These are phyloP conservation scores for Dissophora ornata DNA, from an alignment of 192 early-diverging fungal genomes.

Conservation along the genomic window DNA sequence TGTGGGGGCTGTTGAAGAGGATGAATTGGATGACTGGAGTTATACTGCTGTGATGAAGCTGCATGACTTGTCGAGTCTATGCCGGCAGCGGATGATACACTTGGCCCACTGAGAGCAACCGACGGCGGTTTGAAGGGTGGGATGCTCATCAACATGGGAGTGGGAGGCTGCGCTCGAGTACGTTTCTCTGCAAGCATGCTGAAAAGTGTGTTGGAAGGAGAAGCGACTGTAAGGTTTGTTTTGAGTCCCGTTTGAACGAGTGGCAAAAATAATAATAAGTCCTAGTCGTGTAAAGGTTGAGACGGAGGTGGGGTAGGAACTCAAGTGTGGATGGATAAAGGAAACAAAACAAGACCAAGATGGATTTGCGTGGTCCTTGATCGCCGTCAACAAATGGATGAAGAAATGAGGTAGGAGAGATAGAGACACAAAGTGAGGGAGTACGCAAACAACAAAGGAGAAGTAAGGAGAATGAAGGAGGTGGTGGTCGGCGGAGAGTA, in stretches of 20 bases:
- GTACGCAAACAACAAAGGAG: conserved; percentile 4
- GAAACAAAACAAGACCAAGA: background rate
- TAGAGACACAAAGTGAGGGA: conserved; percentile 1
- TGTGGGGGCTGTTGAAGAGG: conserved; percentile 11
- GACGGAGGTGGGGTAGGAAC: background rate
- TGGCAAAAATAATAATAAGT: background rate
- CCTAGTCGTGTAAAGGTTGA: conserved; percentile 4
- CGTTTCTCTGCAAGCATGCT: conserved; percentile 19
- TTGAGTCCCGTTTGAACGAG: background rate
- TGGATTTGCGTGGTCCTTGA: conserved; percentile 23
- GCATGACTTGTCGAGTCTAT: background rate
- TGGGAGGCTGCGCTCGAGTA: conserved; percentile 11
- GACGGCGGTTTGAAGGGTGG: conserved; percentile 12
- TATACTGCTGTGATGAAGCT: conserved; percentile 10
- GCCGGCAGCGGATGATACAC: background rate
- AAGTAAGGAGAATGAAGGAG: conserved; percentile 35
- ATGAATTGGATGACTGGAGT: conserved; percentile 10
- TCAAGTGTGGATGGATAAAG: background rate
- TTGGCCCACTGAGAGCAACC: background rate
- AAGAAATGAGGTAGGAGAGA: conserved; percentile 6
- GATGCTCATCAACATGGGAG: conserved; percentile 11
- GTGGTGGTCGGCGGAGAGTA: conserved; percentile 19
- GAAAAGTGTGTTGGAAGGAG: background rate
- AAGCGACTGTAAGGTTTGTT: background rate
- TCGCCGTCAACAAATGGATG: conserved; percentile 5